Percentiles rank a stretch among this genome's conserved stretches.
Conservation (phyloP, 2,329 filamentous ascomycete genomes). For the Myriosclerotinia scirpicola region DNA sequence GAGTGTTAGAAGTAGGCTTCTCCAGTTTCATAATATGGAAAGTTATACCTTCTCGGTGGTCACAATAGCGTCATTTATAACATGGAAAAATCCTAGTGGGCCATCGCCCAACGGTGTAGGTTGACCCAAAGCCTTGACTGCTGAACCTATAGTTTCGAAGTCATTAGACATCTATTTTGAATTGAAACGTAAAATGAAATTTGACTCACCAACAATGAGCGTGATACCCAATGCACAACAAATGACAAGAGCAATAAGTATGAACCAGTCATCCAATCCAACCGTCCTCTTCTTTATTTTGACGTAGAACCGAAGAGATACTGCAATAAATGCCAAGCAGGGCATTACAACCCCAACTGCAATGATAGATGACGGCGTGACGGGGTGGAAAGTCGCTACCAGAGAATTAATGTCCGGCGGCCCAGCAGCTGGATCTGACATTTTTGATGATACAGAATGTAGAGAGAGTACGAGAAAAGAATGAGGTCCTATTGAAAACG, state of each 20-base stretch:
- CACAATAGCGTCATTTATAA: background rate
- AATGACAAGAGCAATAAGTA: background rate
- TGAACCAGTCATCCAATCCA: background rate
- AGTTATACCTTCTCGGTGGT: background rate
- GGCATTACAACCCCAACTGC: background rate
- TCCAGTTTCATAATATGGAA: background rate
- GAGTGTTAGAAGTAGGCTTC: background rate
- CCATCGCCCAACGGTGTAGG: background rate
- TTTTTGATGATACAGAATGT: background rate
- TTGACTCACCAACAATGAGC: background rate
- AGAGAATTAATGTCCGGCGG: background rate
- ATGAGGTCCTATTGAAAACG: background rate
- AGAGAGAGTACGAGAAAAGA: background rate
- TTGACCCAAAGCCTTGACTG: background rate
- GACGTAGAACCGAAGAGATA: background rate
- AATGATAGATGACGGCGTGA: background rate
- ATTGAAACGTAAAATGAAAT: background rate
- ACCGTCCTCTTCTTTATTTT: background rate
- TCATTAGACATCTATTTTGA: background rate
- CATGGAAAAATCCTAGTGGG: background rate
- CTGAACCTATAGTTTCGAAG: background rate
- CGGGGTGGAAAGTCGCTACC: background rate
- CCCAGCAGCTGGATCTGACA: background rate
- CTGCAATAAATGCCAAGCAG: background rate
- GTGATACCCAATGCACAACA: slow-evolving; percentile 3